These are phyloP conservation scores for Colletotrichum sp. DNA, from an alignment of 2,329 filamentous ascomycete genomes.

Conservation along the genomic window DNA sequence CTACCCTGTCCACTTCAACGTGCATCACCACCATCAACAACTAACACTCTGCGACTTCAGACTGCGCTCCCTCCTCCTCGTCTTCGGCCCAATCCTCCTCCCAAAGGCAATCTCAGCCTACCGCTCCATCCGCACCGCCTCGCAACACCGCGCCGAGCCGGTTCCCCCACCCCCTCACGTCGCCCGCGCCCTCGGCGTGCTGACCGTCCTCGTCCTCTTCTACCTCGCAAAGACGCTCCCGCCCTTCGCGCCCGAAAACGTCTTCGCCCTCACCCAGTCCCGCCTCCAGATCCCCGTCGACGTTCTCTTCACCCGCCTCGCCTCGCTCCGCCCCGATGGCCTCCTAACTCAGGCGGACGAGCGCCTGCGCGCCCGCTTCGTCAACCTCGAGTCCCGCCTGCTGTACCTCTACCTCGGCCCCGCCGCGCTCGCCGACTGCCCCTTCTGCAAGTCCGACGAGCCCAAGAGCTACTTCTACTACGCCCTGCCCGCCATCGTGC, in stretches of 20 bases:
- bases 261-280: slow-evolving; percentile 79
- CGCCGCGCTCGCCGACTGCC: slow-evolving; percentile 72
- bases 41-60: slow-evolving; percentile 31
- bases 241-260: slow-evolving; percentile 74
- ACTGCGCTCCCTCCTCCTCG: slow-evolving; percentile 60
- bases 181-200: slow-evolving; percentile 62
- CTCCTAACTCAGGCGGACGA: slow-evolving; percentile 65
- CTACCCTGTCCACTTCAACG: not conserved
- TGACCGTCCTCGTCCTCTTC: slow-evolving; percentile 54
- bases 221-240: slow-evolving; percentile 69
- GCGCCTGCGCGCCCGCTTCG: slow-evolving; percentile 70
- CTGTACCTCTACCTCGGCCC: slow-evolving; percentile 88
- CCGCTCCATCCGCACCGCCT: slow-evolving; percentile 55
- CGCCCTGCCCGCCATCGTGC: slow-evolving; percentile 73
- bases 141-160: slow-evolving; percentile 47
- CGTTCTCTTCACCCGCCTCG: slow-evolving; percentile 81
- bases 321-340: slow-evolving; percentile 53
- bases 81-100: slow-evolving; percentile 75
- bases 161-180: slow-evolving; percentile 63
- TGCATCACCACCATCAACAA: not conserved
- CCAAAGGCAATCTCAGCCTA: slow-evolving; percentile 71
- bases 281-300: slow-evolving; percentile 86
- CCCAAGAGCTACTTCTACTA: slow-evolving; percentile 79
- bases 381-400: slow-evolving; percentile 73
- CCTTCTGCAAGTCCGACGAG: slow-evolving; percentile 81